Evolutionary conservation across 176 grass and related monocot genomes (phyloP), one percentile per base, ranked within the genome.

Genomic region (Pontederia crassipes): DNA sequence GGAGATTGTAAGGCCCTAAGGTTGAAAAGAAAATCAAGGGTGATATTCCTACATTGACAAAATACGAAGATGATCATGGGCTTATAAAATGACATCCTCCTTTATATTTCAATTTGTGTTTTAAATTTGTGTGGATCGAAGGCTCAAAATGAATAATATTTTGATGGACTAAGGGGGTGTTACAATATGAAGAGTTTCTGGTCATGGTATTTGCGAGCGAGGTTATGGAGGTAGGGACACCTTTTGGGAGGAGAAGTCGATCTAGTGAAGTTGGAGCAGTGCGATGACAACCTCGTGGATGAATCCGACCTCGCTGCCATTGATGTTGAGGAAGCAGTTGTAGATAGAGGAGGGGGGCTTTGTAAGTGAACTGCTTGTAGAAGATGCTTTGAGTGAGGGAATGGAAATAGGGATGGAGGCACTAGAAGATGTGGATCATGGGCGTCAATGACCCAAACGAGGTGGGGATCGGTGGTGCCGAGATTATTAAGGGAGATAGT

Each of bases 321-420:
- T 80, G 48, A 97, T 72, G 10, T 78, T 49, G 17, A 97, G 59
- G 73, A 97, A 97, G 0, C 81, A 83, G 58, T 78, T 61, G 73
- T 97, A 97, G 54, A 97, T 77, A 13, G 92, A 85, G 16, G 92
- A 76, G 20, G 48, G 83, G 87, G 2, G 92, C 92, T 79, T 96
- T 97, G 66, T 85, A 85, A 55, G 92, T 83, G 35, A 97, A 83
- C 74, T 97, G 87, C 74, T 97, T 87, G 75, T 97, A 90, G 49
- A 97, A 78, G 64, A 97, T 85, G 75, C 87, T 90, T 70, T 83
- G 81, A 58, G 79, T 81, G 59, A 97, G 92, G 70, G 83, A 90
- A 49, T 97, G 92, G 69, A 97, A 97, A 0, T 87, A 87, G 61
- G 78, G 83, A 26, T 97, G 83, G 58, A 85, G 84, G 59, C 86